Base-by-base conservation (phyloP, 371 early-diverging fungal genomes). In the Mucor indicus region DNA sequence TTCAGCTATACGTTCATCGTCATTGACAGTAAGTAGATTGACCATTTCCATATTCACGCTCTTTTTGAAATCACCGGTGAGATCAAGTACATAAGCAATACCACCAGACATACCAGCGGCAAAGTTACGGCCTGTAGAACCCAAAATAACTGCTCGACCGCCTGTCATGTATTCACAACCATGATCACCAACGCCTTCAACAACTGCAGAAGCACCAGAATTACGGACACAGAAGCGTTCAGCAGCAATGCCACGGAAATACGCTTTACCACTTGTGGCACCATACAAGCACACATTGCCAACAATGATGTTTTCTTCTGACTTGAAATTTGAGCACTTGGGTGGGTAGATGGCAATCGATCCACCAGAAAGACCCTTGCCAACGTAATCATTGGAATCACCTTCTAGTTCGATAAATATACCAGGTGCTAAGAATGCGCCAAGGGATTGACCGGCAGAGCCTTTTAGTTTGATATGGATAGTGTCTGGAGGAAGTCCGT, bases 91-190 rank as follows among this genome's bases (percentile, higher is more conserved):
- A 60, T 95, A 96, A 1, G 96, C 93, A 50, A 93, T 85, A 51
- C 96, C 96, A 27, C 96, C 96, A 44, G 84, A 84, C 96, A 96
- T 96, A 55, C 96, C 89, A 4, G 90, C 95, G n/a, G 94, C 96
- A 77, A 96, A 95, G 79, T 96, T 96, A 55, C 92, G 85, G 4
- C 96, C 96, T 7, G 87, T 87, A 17, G 55, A 44, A 44, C 95
- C 96, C 3, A 96, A 70, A 24, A 94, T 83, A 22, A 95, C 79
- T 15, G 85, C 88, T 15, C 90, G 79, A 29, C 95, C 96, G 31
- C 94, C 96, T 9, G 96, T 96, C 96, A 96, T 96, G 78, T 98
- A 98, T 77, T 98, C 98, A 72, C 96, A 96, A 36, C 96, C 98
- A 67, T 98, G 98, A 73, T 98, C 98, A 48, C 98, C 96, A 11